Base-by-base conservation (phyloP, 176 grass and related monocot genomes). In the Dendrocalamus sinicus region DNA sequence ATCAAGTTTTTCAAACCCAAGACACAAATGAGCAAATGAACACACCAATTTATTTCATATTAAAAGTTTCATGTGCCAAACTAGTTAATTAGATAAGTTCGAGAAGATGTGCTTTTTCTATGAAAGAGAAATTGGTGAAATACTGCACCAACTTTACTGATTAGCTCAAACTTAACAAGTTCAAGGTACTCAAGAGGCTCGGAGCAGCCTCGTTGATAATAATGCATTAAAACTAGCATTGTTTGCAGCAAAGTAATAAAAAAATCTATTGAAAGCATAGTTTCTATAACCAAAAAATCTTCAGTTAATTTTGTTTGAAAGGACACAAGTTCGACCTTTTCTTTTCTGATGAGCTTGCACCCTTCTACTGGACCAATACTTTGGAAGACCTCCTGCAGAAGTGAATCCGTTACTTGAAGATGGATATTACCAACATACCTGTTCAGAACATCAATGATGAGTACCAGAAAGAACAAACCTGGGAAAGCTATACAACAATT, bases 401-500 rank as follows among this genome's bases (percentile, higher is more conserved):
- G 41, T 58, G 84, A 43, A 43, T 98, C 96, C 7, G 93, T 95
- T 41, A 98, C 93, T 76, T 95, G 89, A 85, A 95, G 89, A 92
- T 89, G 90, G 83, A 98, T 88, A 86, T 98, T 98, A 71, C 96
- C 96, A 80, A 95, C 96, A 94, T 94, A 98, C 91, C 96, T 98
- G 65, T 72, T 76, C 23, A 76, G 45, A 80, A 76, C 23, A 76
- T 47, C 44, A 88, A 70, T 7, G 3, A 69, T 84, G 45, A 84
- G 50, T 9, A 80, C 16, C 6, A 79, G 9, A 74, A 61, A 30
- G 8, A 28, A 74, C 17, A 0, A 86, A 86, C 48, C 3, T 26
- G 40, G n/a, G 54, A 63, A 14, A 50, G 13, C 2, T 69, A 59
- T 62, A 37, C 17, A 83, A 77, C 67, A 75, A 15, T 47, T 51